These are phyloP conservation scores for Asclepias syriaca DNA, from an alignment of 257 asterid genomes.

Conservation along the genomic window DNA sequence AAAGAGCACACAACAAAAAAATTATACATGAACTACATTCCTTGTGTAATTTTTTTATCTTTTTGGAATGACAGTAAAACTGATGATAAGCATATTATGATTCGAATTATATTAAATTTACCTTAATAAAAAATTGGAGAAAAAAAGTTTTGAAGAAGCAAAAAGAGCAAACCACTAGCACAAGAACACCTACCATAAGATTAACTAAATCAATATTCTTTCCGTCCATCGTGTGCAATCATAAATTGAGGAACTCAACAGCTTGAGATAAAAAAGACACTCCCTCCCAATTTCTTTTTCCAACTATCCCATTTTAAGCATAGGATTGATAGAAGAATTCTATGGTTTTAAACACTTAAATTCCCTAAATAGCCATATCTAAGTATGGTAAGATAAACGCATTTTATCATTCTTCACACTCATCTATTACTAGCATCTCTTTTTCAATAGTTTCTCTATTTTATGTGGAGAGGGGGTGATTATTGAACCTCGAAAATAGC, in stretches of 20 bases:
- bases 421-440: no score
- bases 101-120: neutral
- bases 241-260: neutral
- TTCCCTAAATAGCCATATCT: no score
- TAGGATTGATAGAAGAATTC: no score
- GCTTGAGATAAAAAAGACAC: neutral
- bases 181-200: neutral
- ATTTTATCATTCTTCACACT: no score
- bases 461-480: no score
- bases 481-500: no score
- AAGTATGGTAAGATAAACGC: no score
- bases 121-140: neutral
- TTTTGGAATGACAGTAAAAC: neutral
- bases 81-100: neutral
- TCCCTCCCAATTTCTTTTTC: no score
- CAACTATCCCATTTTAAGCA: no score
- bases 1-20: neutral
- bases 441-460: no score
- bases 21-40: neutral
- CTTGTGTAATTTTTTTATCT: neutral
- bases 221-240: neutral
- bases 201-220: neutral
- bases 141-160: neutral
- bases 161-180: neutral
- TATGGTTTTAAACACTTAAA: no score